Conservation (phyloP, 176 grass and related monocot species). For the Dendrocalamus sinicus region DNA sequence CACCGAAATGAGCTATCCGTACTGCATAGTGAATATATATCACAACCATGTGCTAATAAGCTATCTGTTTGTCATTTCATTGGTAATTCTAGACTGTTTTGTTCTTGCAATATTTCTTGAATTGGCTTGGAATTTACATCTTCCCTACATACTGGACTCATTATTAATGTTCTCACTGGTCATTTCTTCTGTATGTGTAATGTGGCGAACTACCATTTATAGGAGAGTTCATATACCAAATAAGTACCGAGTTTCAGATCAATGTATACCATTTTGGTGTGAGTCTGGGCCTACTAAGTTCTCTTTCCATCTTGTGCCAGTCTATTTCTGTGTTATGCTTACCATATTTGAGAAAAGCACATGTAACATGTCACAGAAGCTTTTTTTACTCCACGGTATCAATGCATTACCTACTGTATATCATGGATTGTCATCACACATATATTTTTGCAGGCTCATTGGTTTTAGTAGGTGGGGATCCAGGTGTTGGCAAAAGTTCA, state of each 20-base stretch:
- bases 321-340: not conserved
- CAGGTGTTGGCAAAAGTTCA: conserved; percentile 98
- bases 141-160: not conserved
- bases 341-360: not conserved
- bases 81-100: not conserved
- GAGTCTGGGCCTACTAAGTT: conserved; percentile 20
- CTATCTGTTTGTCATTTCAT: not conserved
- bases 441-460: conserved; percentile 78
- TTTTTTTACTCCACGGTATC: conserved; percentile 27
- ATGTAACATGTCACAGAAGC: not conserved
- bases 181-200: conserved; percentile 21
- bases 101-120: not conserved
- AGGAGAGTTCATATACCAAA: not conserved
- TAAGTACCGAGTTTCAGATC: not conserved
- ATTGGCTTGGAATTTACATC: not conserved
- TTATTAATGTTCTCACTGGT: not conserved
- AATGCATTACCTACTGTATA: conserved; percentile 39
- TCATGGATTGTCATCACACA: conserved; percentile 28
- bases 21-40: not conserved
- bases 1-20: not conserved
- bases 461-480: conserved; percentile 91
- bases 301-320: conserved; percentile 5
- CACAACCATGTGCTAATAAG: not conserved
- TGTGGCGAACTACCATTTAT: not conserved
- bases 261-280: not conserved